Conservation (phyloP, 768 basidiomycete genomes). For the Rhizopogon salebrosus region DNA sequence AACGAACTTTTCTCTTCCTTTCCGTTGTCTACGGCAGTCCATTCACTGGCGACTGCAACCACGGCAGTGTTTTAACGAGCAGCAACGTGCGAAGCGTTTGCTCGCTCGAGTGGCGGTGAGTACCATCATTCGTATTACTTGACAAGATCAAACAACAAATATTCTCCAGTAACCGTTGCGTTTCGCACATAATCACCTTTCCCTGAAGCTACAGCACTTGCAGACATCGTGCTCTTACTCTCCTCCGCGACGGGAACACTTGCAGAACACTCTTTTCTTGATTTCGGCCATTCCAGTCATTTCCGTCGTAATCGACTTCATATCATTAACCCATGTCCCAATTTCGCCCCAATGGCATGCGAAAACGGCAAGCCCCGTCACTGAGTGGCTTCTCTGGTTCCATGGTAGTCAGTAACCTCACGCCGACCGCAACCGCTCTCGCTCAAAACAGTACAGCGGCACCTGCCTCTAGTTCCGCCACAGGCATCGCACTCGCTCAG, state of each 20-base stretch:
- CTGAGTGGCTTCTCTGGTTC: conserved; percentile 15
- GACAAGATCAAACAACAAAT: background rate
- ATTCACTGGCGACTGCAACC: background rate
- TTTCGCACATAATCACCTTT: background rate
- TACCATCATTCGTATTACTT: background rate
- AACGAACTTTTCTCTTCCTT: background rate
- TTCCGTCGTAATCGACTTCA: background rate
- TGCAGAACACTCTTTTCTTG: conserved; percentile 15
- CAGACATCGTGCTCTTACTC: conserved; percentile 4
- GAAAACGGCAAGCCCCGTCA: conserved; percentile 8
- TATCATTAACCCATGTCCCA: conserved; percentile 12
- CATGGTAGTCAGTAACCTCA: conserved; percentile 16
- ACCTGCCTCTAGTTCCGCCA: background rate
- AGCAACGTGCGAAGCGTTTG: background rate
- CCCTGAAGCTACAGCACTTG: background rate
- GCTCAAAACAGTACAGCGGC: conserved; percentile 13
- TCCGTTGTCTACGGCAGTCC: background rate
- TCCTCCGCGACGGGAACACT: conserved; percentile 19
- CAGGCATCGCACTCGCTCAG: conserved; percentile 13
- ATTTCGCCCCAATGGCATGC: conserved; percentile 5
- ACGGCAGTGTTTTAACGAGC: background rate
- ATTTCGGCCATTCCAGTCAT: conserved; percentile 2
- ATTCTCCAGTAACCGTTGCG: background rate
- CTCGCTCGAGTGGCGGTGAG: background rate
- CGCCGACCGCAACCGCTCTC: conserved; percentile 21